Evolutionary conservation across 2,329 filamentous ascomycete genomes (phyloP).

Genomic region (Aspergillus sp.): DNA sequence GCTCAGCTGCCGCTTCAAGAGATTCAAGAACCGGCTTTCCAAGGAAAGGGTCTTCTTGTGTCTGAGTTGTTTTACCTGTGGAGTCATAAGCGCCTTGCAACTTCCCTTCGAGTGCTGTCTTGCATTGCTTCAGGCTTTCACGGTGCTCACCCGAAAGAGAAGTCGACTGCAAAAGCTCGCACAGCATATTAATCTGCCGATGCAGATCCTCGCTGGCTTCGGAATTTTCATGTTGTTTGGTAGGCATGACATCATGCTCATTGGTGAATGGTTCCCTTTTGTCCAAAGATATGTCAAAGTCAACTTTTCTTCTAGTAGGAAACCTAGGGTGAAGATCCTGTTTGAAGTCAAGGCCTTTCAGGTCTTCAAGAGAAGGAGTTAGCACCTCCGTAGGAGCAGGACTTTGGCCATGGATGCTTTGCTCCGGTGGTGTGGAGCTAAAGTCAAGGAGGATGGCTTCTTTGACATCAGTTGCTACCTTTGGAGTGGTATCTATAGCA

Average conservation of each 20-base stretch:
- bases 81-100: not conserved
- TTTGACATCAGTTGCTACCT: not conserved
- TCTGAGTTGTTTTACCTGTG: not conserved
- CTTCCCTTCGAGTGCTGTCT: not conserved
- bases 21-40: not conserved
- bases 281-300: not conserved
- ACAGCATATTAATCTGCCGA: constrained; percentile 24
- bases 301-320: constrained; percentile 1
- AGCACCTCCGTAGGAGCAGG: not conserved
- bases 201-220: not conserved
- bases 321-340: not conserved
- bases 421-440: constrained; percentile 15
- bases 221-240: not conserved
- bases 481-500: not conserved
- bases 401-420: not conserved
- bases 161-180: constrained; percentile 20
- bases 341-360: constrained; percentile 25
- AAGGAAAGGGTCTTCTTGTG: not conserved
- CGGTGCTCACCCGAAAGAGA: constrained; percentile 20
- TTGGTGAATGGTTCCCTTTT: not conserved
- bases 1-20: too few species aligned
- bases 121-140: constrained; percentile 20
- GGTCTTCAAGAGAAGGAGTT: constrained; percentile 23
- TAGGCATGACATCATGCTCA: not conserved
- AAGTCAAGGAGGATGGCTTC: constrained; percentile 27